Evolutionary conservation across 176 grass and related monocot species (phyloP).

Genomic region (Chloris gayana): DNA sequence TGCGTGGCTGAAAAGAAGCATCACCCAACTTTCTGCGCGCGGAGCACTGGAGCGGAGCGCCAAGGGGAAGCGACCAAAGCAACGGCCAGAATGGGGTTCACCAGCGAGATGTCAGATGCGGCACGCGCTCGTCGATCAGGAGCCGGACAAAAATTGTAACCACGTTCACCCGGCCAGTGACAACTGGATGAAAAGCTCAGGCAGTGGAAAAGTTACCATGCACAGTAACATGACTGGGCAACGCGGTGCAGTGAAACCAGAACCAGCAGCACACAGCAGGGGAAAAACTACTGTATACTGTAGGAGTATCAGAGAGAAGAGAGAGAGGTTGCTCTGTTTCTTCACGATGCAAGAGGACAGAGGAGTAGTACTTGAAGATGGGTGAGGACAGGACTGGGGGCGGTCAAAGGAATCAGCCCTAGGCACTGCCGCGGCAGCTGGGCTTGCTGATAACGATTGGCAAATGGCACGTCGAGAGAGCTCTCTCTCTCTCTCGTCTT

Average conservation of each 20-base stretch:
- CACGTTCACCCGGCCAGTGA: slow-evolving; percentile 4
- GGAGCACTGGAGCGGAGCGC: background rate
- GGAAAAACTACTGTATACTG: too few species aligned
- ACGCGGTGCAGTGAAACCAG: too few species aligned
- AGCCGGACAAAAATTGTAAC: slow-evolving; percentile 40
- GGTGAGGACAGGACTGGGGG: background rate
- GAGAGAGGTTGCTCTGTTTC: too few species aligned
- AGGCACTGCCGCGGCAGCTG: slow-evolving; percentile 3
- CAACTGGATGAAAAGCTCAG: slow-evolving; percentile 2
- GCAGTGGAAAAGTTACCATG: background rate
- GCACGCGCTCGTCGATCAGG: slow-evolving; percentile 22
- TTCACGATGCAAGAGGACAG: background rate
- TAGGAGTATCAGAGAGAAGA: too few species aligned
- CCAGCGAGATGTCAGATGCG: background rate
- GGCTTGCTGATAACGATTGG: slow-evolving; percentile 19
- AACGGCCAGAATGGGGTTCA: slow-evolving; percentile 4
- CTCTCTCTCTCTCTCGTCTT: too few species aligned
- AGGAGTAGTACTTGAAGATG: background rate
- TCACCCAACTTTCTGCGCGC: background rate
- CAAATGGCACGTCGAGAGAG: slow-evolving; percentile 38
- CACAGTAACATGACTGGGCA: slow-evolving; percentile 39
- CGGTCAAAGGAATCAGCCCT: slow-evolving; percentile 33
- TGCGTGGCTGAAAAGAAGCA: background rate
- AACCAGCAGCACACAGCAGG: too few species aligned
- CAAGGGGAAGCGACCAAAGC: slow-evolving; percentile 32